A percentile compares a stretch with the other conserved stretches of the same genome.
These are phyloP conservation scores for Ascomycota sp. DNA, from an alignment of 2,329 filamentous ascomycete genomes.

Conservation along the genomic window DNA sequence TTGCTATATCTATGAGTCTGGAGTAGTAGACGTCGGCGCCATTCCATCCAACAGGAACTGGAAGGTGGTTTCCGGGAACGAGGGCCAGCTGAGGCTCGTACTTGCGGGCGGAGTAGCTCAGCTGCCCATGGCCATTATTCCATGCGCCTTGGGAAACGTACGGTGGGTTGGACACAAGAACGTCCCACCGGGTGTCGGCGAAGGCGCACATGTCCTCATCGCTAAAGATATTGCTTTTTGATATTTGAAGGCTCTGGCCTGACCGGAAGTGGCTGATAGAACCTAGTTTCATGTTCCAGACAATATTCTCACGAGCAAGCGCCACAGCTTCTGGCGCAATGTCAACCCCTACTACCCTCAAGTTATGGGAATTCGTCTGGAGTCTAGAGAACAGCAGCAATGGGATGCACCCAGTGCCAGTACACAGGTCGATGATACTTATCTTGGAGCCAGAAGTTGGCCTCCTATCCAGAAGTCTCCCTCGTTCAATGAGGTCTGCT, in stretches of 20 bases:
- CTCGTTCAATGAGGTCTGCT: constrained; percentile 19
- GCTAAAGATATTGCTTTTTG: constrained; percentile 25
- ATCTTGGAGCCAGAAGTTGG: constrained; percentile 14
- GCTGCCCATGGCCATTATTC: constrained; percentile 15
- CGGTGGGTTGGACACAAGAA: constrained; percentile 75
- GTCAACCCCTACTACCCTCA: constrained; percentile 49
- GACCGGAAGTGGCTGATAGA: constrained; percentile 4
- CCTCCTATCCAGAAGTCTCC: constrained; percentile 2
- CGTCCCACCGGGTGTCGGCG: constrained; percentile 21
- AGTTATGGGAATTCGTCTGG: constrained; percentile 12
- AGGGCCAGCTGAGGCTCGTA: constrained; percentile 66
- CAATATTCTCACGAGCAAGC: constrained; percentile 43
- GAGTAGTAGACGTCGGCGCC: constrained; percentile 42
- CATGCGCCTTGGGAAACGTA: constrained; percentile 47
- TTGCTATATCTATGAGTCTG: constrained; percentile 33
- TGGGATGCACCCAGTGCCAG: constrained; percentile 75
- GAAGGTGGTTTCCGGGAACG: constrained; percentile 25
- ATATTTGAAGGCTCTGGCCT: constrained; percentile 19
- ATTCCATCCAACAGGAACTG: constrained; percentile 10
- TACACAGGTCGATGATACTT: constrained; percentile 64
- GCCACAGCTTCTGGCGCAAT: constrained; percentile 41
- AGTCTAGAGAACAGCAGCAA: constrained; percentile 49
- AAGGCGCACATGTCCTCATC: constrained; percentile 14
- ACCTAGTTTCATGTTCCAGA: constrained; percentile 19
- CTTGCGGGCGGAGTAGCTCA: constrained; percentile 53